These are phyloP conservation scores for Volvox reticuliferus DNA, from an alignment of 139 green algal genomes.

Conservation along the genomic window DNA sequence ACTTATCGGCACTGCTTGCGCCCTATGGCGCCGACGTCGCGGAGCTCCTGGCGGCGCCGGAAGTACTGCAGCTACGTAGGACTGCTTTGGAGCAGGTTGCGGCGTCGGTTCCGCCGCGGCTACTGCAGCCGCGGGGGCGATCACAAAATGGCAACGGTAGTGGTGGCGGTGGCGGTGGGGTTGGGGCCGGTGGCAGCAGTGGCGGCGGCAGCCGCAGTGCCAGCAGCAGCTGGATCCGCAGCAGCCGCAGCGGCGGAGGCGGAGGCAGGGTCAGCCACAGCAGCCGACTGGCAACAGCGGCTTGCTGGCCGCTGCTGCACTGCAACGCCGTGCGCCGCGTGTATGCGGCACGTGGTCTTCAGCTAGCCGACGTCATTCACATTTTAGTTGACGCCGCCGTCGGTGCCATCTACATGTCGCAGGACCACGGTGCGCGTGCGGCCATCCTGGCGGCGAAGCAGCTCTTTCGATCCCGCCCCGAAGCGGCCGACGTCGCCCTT, in stretches of 20 bases:
- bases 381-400: neutral
- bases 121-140: neutral
- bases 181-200: neutral
- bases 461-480: neutral
- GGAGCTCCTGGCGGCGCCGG: conserved; percentile 4
- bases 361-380: neutral
- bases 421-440: neutral
- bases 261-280: neutral
- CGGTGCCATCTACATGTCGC: neutral
- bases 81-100: neutral
- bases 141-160: neutral
- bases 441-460: neutral
- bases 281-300: neutral
- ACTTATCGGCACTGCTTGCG: neutral
- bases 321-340: neutral
- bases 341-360: neutral
- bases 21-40: neutral
- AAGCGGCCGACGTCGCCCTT: neutral
- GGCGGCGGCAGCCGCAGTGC: neutral
- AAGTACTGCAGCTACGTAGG: neutral
- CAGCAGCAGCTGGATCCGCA: neutral
- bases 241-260: neutral
- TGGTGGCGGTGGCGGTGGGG: neutral
- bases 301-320: conserved; percentile 3
- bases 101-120: neutral